These are phyloP conservation scores for maize (Zea mays) DNA, from an alignment of 176 grass and related monocot species.

Conservation along the genomic window DNA sequence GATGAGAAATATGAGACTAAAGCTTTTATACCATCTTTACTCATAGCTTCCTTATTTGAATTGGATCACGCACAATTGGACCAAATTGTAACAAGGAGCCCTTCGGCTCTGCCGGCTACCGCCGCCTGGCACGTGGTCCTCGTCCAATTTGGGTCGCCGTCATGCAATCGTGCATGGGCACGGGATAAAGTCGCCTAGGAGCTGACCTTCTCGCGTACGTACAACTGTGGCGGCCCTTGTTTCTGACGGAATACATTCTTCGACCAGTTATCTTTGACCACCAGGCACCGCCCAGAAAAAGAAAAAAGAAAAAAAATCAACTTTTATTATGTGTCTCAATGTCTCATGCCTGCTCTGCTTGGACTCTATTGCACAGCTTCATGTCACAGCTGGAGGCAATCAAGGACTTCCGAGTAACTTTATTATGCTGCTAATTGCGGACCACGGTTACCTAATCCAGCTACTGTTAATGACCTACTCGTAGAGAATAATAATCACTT, in stretches of 20 bases:
- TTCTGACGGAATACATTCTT: conserved; percentile 11
- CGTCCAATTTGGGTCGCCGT: no score
- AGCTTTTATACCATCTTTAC: no score
- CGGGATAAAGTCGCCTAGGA: background rate
- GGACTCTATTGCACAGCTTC: background rate
- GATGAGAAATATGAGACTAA: no score
- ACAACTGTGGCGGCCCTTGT: background rate
- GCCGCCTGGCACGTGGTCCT: no score
- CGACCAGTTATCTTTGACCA: conserved; percentile 18
- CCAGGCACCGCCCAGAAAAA: background rate
- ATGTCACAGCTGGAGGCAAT: background rate
- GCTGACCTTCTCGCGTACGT: conserved; percentile 2
- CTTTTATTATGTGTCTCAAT: background rate
- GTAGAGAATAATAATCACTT: no score
- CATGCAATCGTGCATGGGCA: no score
- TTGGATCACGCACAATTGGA: no score
- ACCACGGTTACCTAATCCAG: no score
- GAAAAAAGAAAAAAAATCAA: background rate
- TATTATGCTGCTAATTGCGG: background rate
- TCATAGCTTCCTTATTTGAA: no score
- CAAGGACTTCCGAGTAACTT: background rate
- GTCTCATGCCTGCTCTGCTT: background rate
- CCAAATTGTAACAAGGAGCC: no score
- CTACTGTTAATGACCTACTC: no score
- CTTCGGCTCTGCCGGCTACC: no score